These are phyloP conservation scores for Metarhizium robertsii DNA, from an alignment of 2,329 filamentous ascomycete species.

Conservation along the genomic window DNA sequence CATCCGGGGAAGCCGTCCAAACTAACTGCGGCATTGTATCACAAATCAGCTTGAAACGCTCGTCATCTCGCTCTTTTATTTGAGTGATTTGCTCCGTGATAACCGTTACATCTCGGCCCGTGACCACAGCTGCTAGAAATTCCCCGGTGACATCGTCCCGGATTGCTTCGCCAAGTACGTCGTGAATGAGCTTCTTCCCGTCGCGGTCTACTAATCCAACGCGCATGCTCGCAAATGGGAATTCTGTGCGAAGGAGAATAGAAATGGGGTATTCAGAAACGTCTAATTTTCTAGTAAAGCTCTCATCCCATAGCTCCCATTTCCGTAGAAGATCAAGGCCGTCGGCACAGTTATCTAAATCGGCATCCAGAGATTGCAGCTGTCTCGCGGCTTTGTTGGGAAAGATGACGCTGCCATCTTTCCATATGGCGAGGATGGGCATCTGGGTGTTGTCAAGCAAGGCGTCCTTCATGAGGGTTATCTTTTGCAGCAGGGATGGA, in stretches of 20 bases:
- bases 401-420: constrained; percentile 63
- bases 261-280: constrained; percentile 58
- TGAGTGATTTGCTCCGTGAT: constrained; percentile 60
- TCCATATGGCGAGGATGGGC: constrained; percentile 73
- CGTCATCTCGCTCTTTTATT: constrained; percentile 62
- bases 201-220: constrained; percentile 53
- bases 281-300: constrained; percentile 51
- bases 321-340: constrained; percentile 48
- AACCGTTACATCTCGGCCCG: constrained; percentile 62
- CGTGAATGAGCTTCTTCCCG: constrained; percentile 47
- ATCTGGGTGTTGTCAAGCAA: constrained; percentile 66
- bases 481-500: constrained; percentile 62
- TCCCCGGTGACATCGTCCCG: constrained; percentile 58
- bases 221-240: constrained; percentile 47
- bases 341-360: constrained; percentile 30
- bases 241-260: constrained; percentile 50
- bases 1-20: constrained; percentile 63
- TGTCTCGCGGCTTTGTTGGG: constrained; percentile 57
- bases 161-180: constrained; percentile 59
- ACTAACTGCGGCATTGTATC: constrained; percentile 65
- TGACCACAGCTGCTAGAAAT: constrained; percentile 63
- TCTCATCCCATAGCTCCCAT: constrained; percentile 55
- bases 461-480: constrained; percentile 67
- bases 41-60: constrained; percentile 66
- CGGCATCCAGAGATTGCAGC: constrained; percentile 36